Conservation (phyloP, 805 yeast species). For the Cyberlindnera samutprakarnensis region DNA sequence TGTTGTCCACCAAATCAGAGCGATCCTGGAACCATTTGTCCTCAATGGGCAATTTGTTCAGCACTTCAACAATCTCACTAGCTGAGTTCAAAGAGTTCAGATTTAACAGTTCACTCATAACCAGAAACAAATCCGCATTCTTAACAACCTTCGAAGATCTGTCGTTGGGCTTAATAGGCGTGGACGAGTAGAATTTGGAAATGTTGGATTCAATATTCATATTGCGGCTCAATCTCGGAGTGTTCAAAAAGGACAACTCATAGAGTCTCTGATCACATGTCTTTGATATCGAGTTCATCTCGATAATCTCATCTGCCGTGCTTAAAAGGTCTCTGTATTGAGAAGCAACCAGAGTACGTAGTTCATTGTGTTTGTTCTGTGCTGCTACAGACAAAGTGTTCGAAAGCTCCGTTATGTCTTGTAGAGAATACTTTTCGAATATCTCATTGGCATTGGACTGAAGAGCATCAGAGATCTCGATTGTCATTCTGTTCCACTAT, state of each 20-base stretch:
- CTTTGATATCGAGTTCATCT: constrained; percentile 15
- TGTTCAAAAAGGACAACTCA: constrained; percentile 15
- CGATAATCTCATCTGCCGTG: constrained; percentile 21
- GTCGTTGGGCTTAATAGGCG: background rate
- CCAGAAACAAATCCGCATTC: constrained; percentile 9
- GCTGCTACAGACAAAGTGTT: constrained; percentile 4
- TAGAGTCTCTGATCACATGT: constrained; percentile 15
- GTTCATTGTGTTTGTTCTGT: constrained; percentile 12
- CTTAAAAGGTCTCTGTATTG: constrained; percentile 20
- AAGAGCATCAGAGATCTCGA: constrained; percentile 4
- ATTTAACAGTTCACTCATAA: constrained; percentile 11
- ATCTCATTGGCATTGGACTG: constrained; percentile 1
- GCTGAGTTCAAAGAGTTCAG: constrained; percentile 5
- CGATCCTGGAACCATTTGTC: constrained; percentile 9
- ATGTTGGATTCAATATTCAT: constrained; percentile 13
- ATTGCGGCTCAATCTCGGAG: constrained; percentile 7
- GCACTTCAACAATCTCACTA: constrained; percentile 1
- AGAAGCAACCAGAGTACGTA: constrained; percentile 18
- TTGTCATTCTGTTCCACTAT: background rate
- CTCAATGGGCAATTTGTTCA: constrained; percentile 6
- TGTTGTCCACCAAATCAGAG: constrained; percentile 5
- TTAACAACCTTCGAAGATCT: constrained; percentile 2
- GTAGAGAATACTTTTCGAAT: constrained; percentile 5
- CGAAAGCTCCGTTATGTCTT: constrained; percentile 9
- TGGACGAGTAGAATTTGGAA: constrained; percentile 1